Evolutionary conservation across 2,329 filamentous ascomycete genomes (phyloP), one percentile per base, ranked within the genome.

Genomic region (Aspergillus unguis): DNA sequence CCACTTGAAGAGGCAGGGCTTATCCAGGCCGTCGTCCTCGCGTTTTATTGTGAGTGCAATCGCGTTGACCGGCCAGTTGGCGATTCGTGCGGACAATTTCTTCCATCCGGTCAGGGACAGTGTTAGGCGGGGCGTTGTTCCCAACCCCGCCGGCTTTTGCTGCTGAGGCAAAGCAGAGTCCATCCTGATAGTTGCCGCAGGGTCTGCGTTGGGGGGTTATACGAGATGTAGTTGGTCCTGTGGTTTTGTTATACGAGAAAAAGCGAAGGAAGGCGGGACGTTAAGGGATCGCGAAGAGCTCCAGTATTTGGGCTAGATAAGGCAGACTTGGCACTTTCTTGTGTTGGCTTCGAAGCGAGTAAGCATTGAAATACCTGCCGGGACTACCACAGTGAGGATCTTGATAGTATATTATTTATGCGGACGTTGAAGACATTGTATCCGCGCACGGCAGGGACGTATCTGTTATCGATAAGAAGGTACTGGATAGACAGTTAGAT

Each of bases 21-120:
- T 46, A 46, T 46, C 8, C 10, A 31, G 27, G 44, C 44, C 44
- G 5, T 46, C 44, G 27, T 36, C 31, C 32, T 37, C 44, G 44
- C 44, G 44, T 46, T 35, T 46, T 35, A 46, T 46, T 11, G 31
- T 46, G 31, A 46, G 2, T 36, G 11, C 7, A 23, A 37, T 36
- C n/a, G 44, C 44, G 44, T 37, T 46, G n/a, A 3, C 10, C 11
- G 44, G 44, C 44, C 44, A 46, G 44, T 36, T 9, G 32, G 44
- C 32, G 27, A 46, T 36, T 36, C 6, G 31, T 26, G 44, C 44
- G 32, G 32, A 46, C 7, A 36, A 27, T 23, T 46, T 46, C 44
- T 36, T 35, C 44, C 44, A 37, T 6, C 44, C 44, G 29, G 31
- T 46, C 23, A 46, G 11, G 2, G 44, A 36, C 17, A 46, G 17